Evolutionary conservation across 2,329 filamentous ascomycete species (phyloP).

Genomic region (Diaporthe aspalathi): DNA sequence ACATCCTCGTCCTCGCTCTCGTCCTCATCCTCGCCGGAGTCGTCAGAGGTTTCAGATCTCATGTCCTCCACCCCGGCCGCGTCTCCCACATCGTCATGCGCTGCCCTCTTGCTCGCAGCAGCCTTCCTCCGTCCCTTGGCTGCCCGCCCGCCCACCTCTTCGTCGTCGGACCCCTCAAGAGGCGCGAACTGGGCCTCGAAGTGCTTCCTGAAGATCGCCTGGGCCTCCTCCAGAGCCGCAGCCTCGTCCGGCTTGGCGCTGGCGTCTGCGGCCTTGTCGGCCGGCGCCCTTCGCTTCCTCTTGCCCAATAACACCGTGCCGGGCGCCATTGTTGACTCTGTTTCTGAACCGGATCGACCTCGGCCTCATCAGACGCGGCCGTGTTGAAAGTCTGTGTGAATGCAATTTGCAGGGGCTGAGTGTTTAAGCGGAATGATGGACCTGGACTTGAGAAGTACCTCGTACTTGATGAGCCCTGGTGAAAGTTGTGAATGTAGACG

Average conservation of each 20-base stretch:
- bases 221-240: conserved; percentile 62
- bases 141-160: conserved; percentile 44
- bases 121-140: conserved; percentile 44
- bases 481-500: conserved; percentile 1
- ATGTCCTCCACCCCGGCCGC: conserved; percentile 44
- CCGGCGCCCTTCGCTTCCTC: conserved; percentile 34
- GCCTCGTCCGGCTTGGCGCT: conserved; percentile 30
- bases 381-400: background rate
- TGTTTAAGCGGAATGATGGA: background rate
- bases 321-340: conserved; percentile 24
- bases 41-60: conserved; percentile 36
- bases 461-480: background rate
- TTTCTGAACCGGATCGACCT: conserved; percentile 1
- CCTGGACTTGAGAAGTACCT: conserved; percentile 1
- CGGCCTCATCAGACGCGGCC: background rate
- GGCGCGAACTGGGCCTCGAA: conserved; percentile 92
- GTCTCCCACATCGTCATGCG: conserved; percentile 43
- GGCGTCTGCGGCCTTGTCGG: conserved; percentile 17
- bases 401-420: background rate
- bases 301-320: conserved; percentile 34
- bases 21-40: conserved; percentile 40
- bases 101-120: conserved; percentile 48
- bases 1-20: conserved; percentile 57
- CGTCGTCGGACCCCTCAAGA: conserved; percentile 58
- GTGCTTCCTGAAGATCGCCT: conserved; percentile 82